Evolutionary conservation across 2,329 filamentous ascomycete species (phyloP).

Genomic region (Chaetomiaceae sp.): DNA sequence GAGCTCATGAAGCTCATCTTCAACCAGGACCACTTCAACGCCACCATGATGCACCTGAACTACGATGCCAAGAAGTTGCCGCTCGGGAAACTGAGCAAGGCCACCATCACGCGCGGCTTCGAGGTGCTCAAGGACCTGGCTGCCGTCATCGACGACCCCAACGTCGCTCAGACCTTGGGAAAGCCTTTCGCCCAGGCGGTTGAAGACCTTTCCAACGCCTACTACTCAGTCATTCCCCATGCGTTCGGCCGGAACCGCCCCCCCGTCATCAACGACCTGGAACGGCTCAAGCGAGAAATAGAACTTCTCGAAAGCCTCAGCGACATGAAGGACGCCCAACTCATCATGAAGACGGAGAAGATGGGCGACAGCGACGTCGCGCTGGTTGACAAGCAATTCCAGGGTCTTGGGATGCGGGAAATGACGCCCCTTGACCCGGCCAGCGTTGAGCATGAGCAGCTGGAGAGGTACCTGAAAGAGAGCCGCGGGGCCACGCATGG

Average conservation of each 20-base stretch:
- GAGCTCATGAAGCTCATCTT: slow-evolving; percentile 77
- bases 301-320: slow-evolving; percentile 74
- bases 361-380: slow-evolving; percentile 51
- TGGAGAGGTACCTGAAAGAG: slow-evolving; percentile 61
- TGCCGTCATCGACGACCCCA: slow-evolving; percentile 54
- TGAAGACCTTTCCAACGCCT: slow-evolving; percentile 67
- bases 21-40: slow-evolving; percentile 66
- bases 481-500: slow-evolving; percentile 65
- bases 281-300: slow-evolving; percentile 66
- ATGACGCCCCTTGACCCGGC: slow-evolving; percentile 62
- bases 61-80: slow-evolving; percentile 75
- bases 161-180: slow-evolving; percentile 39
- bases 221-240: slow-evolving; percentile 80
- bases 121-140: slow-evolving; percentile 71
- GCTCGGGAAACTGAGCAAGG: slow-evolving; percentile 76
- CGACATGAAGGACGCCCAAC: slow-evolving; percentile 77
- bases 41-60: slow-evolving; percentile 61
- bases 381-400: slow-evolving; percentile 66
- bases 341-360: slow-evolving; percentile 66
- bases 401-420: slow-evolving; percentile 66
- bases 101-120: slow-evolving; percentile 70
- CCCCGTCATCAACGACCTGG: slow-evolving; percentile 56
- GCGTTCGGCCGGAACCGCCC: slow-evolving; percentile 70
- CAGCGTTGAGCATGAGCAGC: slow-evolving; percentile 58
- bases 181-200: slow-evolving; percentile 38